These are phyloP conservation scores for Dipteronia sinensis DNA, from an alignment of 345 rosid genomes.

Conservation along the genomic window DNA sequence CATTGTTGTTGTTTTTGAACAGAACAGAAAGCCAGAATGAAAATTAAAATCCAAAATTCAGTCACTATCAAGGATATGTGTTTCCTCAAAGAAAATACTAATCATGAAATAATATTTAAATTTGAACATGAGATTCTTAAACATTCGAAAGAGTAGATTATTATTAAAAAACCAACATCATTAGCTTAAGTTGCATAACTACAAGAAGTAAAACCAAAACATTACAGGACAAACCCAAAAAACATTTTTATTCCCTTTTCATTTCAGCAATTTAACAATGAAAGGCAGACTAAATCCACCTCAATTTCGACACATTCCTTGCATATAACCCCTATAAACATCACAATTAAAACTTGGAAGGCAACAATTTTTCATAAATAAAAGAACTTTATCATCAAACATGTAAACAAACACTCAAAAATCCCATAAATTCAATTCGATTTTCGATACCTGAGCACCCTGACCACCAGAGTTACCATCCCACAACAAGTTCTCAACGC, in stretches of 20 bases:
- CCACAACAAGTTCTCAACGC: conserved; percentile 35
- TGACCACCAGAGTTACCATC: conserved; percentile 39
- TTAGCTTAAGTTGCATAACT: neutral
- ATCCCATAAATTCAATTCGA: neutral
- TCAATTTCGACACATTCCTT: neutral
- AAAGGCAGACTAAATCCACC: neutral
- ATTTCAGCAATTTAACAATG: neutral
- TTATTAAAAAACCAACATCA: neutral
- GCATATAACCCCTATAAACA: neutral
- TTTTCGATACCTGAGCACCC: conserved; percentile 54
- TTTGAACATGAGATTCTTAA: neutral
- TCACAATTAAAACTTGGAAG: neutral
- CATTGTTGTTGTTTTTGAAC: neutral
- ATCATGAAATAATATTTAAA: neutral
- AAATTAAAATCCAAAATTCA: neutral
- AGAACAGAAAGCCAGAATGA: neutral
- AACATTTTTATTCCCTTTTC: neutral
- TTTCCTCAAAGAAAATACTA: neutral
- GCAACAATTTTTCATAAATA: neutral
- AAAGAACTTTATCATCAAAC: neutral
- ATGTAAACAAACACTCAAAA: neutral
- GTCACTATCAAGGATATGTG: neutral
- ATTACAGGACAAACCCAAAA: neutral
- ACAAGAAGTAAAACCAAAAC: conserved; percentile 9
- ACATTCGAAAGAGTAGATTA: neutral